Conservation (phyloP, 441 rosid species). For the Gossypium trilobum region DNA sequence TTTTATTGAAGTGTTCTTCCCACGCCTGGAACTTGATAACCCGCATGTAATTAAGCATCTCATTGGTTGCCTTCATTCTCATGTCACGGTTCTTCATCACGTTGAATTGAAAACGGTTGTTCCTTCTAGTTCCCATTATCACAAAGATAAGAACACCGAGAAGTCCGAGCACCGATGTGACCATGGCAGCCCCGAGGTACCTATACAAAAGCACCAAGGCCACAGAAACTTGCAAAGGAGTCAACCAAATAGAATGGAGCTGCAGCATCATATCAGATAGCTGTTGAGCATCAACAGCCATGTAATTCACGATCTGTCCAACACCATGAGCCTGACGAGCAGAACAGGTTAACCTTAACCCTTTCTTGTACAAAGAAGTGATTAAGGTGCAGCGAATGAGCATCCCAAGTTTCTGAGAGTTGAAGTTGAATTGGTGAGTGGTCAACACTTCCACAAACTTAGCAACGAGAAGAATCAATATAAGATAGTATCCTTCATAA, state of each 20-base stretch:
- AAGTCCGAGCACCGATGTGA: constrained; percentile 55
- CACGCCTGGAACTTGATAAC: constrained; percentile 95
- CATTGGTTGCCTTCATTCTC: constrained; percentile 88
- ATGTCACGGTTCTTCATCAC: constrained; percentile 69
- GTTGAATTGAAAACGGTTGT: constrained; percentile 55
- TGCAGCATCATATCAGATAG: constrained; percentile 94
- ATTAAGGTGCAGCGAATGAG: constrained; percentile 69
- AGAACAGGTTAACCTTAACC: constrained; percentile 62
- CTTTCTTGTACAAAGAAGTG: constrained; percentile 72
- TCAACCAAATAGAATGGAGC: constrained; percentile 80
- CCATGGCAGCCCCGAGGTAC: constrained; percentile 47
- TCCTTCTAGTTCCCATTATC: constrained; percentile 48
- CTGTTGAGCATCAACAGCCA: constrained; percentile 95
- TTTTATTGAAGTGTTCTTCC: constrained; percentile 79
- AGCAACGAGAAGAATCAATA: constrained; percentile 54
- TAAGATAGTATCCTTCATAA: constrained; percentile 72
- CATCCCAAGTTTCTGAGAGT: constrained; percentile 88
- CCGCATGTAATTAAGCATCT: constrained; percentile 85
- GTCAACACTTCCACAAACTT: constrained; percentile 69
- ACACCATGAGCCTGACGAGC: constrained; percentile 91
- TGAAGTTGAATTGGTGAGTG: constrained; percentile 77
- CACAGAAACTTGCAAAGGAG: constrained; percentile 67
- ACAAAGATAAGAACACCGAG: constrained; percentile 39
- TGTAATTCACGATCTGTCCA: constrained; percentile 88
- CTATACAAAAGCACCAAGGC: constrained; percentile 59